phyloP scores from a whole-genome alignment of 768 basidiomycete species.

The Tulasnella sp. region DNA sequence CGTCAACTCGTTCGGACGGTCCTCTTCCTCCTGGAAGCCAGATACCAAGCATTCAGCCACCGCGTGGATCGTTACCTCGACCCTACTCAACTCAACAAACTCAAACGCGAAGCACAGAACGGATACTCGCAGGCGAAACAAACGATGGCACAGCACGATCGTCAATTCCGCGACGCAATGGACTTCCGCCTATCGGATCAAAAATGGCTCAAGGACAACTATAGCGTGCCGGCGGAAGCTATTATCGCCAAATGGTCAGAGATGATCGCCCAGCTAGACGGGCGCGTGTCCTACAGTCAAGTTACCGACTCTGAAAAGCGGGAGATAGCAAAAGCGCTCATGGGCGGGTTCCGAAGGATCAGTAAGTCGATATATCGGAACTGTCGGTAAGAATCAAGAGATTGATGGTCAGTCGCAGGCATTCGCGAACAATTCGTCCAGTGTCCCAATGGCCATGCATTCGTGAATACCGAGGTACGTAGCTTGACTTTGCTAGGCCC shows the following conservation, averaged over 20 bases:
- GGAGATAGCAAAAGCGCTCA: conserved; percentile 54
- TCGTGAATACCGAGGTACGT: conserved; percentile 37
- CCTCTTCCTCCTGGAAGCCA: conserved; percentile 51
- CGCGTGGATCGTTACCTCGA: conserved; percentile 40
- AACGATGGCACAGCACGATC: conserved; percentile 20
- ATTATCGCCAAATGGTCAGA: conserved; percentile 56
- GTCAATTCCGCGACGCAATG: conserved; percentile 38
- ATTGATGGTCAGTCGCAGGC: not conserved
- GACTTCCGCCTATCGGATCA: conserved; percentile 38
- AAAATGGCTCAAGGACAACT: conserved; percentile 53
- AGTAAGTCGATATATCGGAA: not conserved
- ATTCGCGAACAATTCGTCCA: conserved; percentile 32
- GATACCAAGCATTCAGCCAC: conserved; percentile 52
- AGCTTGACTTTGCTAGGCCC: not conserved
- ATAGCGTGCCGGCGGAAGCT: conserved; percentile 44
- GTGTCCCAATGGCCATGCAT: conserved; percentile 38
- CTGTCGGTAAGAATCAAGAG: not conserved
- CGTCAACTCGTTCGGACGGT: conserved; percentile 56
- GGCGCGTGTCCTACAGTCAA: conserved; percentile 49
- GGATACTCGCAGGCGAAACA: conserved; percentile 5
- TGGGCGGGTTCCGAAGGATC: not conserved
- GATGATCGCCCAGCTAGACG: conserved; percentile 48
- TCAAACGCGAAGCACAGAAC: conserved; percentile 3
- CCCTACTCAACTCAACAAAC: not conserved
- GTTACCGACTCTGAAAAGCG: conserved; percentile 59